Evolutionary conservation across 116 monocot species (phyloP), one percentile per base, ranked within the genome.

Genomic region (Cymodocea nodosa): DNA sequence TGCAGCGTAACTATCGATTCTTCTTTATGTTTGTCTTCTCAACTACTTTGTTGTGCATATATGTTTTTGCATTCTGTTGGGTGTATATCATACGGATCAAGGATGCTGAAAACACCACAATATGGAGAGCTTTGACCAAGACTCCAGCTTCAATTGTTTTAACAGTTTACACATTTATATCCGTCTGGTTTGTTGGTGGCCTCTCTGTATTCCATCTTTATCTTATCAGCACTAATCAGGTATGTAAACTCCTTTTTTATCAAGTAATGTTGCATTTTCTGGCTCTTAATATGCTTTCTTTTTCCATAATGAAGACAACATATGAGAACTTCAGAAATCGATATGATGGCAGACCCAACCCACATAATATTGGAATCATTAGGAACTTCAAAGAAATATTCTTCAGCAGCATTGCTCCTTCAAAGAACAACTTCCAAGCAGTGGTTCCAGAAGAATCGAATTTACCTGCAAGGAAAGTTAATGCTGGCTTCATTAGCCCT

Each of bases 321-420:
- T 93, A 93, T 25, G 93, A 93, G 75, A 93, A 93, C 75, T 93
- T 93, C 66, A 78, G 93, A 67, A 88, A 93, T 66, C 80, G 81
- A 15, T 93, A 93, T 37, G 93, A 88, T 62, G 77, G 77, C 4
- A 76, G 88, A 36, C 81, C 40, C 18, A 93, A 93, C 68, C 93
- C 93, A 10, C 88, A 81, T 56, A 85, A 93, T 50, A 58, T 51
- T 30, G 89, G 93, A 17, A 24, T 84, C 18, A 52, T 81, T 49
- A 64, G 60, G 0, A 93, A 93, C 61, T 85, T 93, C 66, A 85
- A 76, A 74, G 85, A 88, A 63, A 76, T 77, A 56, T 93, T 93
- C 79, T 89, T 74, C 70, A 79, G 81, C 17, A 59, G 69, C 59
- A 80, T 93, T 30, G 74, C 93, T 51, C 81, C 75, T 52, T 88